Evolutionary conservation across 169 alveolate genomes (phyloP), one percentile per base, ranked within the genome.

Genomic region (Babesia divergens): DNA sequence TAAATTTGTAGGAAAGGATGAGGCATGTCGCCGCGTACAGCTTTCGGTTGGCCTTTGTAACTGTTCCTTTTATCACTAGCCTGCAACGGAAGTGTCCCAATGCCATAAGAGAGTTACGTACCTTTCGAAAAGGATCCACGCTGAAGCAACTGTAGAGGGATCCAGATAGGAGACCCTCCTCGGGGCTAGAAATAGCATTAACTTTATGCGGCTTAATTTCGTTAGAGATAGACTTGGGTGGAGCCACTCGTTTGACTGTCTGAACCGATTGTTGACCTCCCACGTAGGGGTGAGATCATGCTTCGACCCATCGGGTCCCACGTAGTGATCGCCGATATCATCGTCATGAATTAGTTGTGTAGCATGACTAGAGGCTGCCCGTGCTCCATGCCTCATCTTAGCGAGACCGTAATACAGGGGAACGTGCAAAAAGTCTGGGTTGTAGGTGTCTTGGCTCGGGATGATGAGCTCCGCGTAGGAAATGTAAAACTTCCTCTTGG

Each of bases 41-140:
- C 50, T 81, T 84, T 50, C 93, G 67, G 58, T 89, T 89, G 20
- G 35, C 47, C 50, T 83, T 84, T 47, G 86, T 84, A 16, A 89
- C 89, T n/a, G 56, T 52, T 11, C 91, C 91, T 51, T 65, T 72
- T 0, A 89, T 58, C 22, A 89, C 89, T 22, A 89, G 71, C 56
- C 93, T 80, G 55, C 37, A 13, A n/a, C n/a, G n/a, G n/a, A n/a
- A n/a, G n/a, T 35, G 6, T n/a, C 3, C 2, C 26, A 22, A 35
- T 37, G 38, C 3, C 16, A 28, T 1, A 16, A 1, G 26, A 1
- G 14, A 2, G n/a, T 20, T 11, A 72, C 66, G 3, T 42, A 80
- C 88, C 88, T 59, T 44, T 89, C 93, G 43, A 89, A 84, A 18
- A 89, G 83, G 24, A 85, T 77, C 93, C 93, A 89, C 26, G 91